A percentile compares a stretch with the other conserved stretches of the same genome.
Conservation (phyloP, 1,139 yeast genomes). For the Taphrina deformans region DNA sequence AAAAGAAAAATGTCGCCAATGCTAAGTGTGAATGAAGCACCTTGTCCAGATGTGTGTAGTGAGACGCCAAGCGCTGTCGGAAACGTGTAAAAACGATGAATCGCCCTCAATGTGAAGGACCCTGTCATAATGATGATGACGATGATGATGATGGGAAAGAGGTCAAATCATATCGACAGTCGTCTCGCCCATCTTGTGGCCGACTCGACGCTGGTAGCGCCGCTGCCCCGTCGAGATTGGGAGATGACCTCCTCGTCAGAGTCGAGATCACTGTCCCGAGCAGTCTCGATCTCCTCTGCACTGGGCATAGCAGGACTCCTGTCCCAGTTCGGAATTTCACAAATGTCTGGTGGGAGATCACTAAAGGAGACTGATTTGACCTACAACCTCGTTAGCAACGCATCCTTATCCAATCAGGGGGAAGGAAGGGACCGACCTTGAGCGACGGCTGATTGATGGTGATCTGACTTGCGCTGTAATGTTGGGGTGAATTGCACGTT, state of each 20-base stretch:
- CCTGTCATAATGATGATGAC: too few relatives aligned
- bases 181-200: conserved; percentile 23
- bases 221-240: neutral
- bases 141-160: neutral
- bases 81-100: neutral
- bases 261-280: conserved; percentile 8
- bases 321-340: conserved; percentile 31
- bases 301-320: conserved; percentile 24
- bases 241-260: neutral
- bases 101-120: too few relatives aligned
- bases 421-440: neutral
- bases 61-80: neutral
- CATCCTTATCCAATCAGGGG: too few relatives aligned
- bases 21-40: neutral
- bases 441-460: neutral
- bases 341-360: conserved; percentile 19
- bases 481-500: neutral
- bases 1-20: neutral
- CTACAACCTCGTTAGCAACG: too few relatives aligned
- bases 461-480: neutral
- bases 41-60: neutral
- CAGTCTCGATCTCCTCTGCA: conserved; percentile 21
- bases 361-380: conserved; percentile 25
- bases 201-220: conserved; percentile 8
- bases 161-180: neutral